Percentiles rank a stretch among this genome's conserved stretches.
Evolutionary conservation across 208 protist species (phyloP).

Genomic region (Wallacemonas sp.): DNA sequence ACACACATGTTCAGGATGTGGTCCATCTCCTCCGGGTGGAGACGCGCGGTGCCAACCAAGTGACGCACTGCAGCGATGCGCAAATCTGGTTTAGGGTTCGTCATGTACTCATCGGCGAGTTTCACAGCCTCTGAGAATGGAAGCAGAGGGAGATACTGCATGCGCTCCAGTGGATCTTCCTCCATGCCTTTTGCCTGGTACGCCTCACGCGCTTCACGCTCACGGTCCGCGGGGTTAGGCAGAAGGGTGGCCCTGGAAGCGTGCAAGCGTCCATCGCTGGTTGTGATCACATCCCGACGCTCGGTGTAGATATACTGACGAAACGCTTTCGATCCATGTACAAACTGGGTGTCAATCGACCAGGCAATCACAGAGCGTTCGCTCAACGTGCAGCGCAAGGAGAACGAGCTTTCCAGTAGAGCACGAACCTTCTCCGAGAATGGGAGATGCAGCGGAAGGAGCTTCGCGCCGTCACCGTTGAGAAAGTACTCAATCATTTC

Average conservation of each 20-base stretch:
- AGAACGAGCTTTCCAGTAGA: neutral
- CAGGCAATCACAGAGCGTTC: neutral
- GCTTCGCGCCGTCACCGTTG: neutral
- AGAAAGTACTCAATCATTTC: neutral
- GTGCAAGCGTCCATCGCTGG: neutral
- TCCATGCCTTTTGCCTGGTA: slow-evolving; percentile 6
- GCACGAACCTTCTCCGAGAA: neutral
- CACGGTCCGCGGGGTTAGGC: slow-evolving; percentile 11
- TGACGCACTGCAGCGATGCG: neutral
- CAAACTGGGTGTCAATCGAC: neutral
- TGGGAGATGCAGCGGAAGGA: neutral
- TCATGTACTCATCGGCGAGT: slow-evolving; percentile 3
- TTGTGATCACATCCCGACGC: neutral
- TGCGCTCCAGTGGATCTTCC: slow-evolving; percentile 8
- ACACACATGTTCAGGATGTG: slow-evolving; percentile 24
- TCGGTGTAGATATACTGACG: neutral
- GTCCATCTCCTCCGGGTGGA: slow-evolving; percentile 18
- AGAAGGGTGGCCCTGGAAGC: neutral
- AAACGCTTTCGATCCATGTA: neutral
- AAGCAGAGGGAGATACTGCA: slow-evolving; percentile 13
- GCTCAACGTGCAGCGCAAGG: neutral
- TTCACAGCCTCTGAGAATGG: slow-evolving; percentile 12
- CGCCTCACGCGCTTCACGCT: slow-evolving; percentile 4
- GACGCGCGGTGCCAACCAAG: slow-evolving; percentile 7
- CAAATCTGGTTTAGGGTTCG: slow-evolving; percentile 10